A percentile compares a stretch with the other conserved stretches of the same genome.
Evolutionary conservation across 1,284 basidiomycete species (phyloP).

Genomic region (Acaromyces ingoldii): DNA sequence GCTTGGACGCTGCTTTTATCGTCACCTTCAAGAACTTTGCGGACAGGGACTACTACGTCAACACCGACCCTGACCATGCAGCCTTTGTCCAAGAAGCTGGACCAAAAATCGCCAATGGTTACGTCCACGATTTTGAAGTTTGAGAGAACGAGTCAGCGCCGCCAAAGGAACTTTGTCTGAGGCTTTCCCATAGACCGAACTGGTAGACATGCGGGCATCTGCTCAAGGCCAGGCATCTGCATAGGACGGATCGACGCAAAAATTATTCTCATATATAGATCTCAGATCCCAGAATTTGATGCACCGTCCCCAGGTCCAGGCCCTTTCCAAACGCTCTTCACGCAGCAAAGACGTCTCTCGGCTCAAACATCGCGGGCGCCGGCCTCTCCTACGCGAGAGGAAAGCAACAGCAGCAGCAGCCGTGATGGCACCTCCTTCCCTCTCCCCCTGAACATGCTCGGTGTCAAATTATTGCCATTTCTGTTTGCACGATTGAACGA

Average conservation of each 20-base stretch:
- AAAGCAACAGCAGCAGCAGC: not conserved
- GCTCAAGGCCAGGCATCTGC: too few relatives aligned
- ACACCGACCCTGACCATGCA: conserved; percentile 22
- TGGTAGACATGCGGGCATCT: not conserved
- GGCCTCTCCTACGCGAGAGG: not conserved
- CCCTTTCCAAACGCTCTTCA: too few relatives aligned
- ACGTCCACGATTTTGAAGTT: conserved; percentile 27
- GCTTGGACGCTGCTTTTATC: conserved; percentile 23
- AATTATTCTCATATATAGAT: too few relatives aligned
- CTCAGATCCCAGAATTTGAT: too few relatives aligned
- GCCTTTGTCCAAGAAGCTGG: conserved; percentile 23
- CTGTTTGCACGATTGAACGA: not conserved
- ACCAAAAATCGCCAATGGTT: conserved; percentile 17
- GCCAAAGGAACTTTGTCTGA: not conserved
- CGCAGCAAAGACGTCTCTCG: too few relatives aligned
- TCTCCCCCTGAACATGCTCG: not conserved
- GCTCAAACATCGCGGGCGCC: not conserved
- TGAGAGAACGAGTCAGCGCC: not conserved
- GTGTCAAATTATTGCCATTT: not conserved
- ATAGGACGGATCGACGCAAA: too few relatives aligned
- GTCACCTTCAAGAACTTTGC: conserved; percentile 22
- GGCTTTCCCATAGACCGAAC: not conserved
- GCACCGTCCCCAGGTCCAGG: too few relatives aligned
- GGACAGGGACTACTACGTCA: conserved; percentile 24
- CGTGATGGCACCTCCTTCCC: not conserved